Base-by-base conservation (phyloP, 345 rosid genomes). In the Arabidopsis arenosa region DNA sequence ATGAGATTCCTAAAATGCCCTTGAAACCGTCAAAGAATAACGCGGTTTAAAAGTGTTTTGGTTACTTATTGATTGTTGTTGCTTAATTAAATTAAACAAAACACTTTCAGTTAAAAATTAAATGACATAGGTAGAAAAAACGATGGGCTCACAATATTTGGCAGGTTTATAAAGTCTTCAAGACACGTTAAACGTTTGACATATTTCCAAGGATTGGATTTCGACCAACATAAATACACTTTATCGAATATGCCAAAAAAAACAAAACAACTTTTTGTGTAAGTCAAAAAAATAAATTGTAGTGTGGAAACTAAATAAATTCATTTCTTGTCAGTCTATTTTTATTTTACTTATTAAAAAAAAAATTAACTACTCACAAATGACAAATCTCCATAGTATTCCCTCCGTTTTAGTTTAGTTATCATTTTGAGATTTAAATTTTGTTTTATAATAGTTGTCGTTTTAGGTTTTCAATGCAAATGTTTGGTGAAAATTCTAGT, bases 1-100 rank as follows among this genome's bases (percentile, higher is more conserved):
- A 12, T 35, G 65, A 78, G 35, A 59, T 78, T 66, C 77, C 81
- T 52, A 72, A 66, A 66, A 32, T 72, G 44, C 81, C 81, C 81
- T 72, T 72, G 77, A 72, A 43, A 59, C 77, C 58, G 73, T 59
- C 68, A 65, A 72, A 71, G 47, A 47, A 43, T 71, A 71, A 77
- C 80, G 73, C 56, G 68, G 76, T 58, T 49, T 72, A 58, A 65
- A 71, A 30, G 67, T 66, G 15, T 45, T 45, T 67, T 75, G 30
- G 62, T 75, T 75, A 60, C 53, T 75, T 75, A 28, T 40, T 67
- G 11, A 75, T 59, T 75, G 18, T 67, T n/a, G 66, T 59, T 67
- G 28, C 30, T 67, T 7, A 36, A 58, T 28, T 66, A 37, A 66
- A 47, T 45, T 56, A 11, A 66, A 37, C 32, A 28, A 57, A 11